phyloP scores from a whole-genome alignment of 2,329 filamentous ascomycete species.

The Dothideomycetes sp. region DNA sequence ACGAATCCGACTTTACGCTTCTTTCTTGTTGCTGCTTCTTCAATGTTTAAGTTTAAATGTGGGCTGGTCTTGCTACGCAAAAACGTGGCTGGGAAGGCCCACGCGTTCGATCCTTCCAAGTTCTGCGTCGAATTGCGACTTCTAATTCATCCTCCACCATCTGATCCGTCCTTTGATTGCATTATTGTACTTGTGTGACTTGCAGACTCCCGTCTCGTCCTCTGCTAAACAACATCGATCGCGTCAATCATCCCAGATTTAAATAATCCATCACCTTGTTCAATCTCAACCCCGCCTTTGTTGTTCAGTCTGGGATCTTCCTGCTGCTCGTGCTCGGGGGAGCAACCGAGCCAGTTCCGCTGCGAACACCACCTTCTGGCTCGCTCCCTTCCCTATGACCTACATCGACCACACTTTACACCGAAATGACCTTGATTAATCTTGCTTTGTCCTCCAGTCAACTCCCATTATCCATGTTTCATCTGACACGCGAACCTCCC shows the following conservation, averaged over 20 bases:
- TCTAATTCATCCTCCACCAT: neutral
- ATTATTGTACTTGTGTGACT: too few species aligned
- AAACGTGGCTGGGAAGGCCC: slow-evolving; percentile 11
- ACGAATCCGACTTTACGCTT: too few species aligned
- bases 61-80: neutral
- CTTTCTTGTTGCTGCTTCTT: neutral
- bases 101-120: slow-evolving; percentile 1
- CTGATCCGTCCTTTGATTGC: neutral
- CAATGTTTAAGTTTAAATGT: slow-evolving; percentile 3
- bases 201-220: too few species aligned
- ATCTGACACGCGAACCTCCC: slow-evolving; percentile 31
- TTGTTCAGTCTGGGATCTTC: slow-evolving; percentile 1
- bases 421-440: slow-evolving; percentile 1
- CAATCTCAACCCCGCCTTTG: neutral
- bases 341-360: neutral
- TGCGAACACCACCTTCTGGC: slow-evolving; percentile 6
- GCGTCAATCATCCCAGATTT: neutral
- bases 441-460: slow-evolving; percentile 29
- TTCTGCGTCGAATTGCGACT: neutral
- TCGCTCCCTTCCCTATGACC: neutral
- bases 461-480: slow-evolving; percentile 32
- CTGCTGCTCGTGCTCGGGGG: too few species aligned
- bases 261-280: too few species aligned
- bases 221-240: too few species aligned
- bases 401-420: neutral